Evolutionary conservation across 192 early-diverging fungal genomes (phyloP), one percentile per base, ranked within the genome.

Genomic region (Podila epicladia): DNA sequence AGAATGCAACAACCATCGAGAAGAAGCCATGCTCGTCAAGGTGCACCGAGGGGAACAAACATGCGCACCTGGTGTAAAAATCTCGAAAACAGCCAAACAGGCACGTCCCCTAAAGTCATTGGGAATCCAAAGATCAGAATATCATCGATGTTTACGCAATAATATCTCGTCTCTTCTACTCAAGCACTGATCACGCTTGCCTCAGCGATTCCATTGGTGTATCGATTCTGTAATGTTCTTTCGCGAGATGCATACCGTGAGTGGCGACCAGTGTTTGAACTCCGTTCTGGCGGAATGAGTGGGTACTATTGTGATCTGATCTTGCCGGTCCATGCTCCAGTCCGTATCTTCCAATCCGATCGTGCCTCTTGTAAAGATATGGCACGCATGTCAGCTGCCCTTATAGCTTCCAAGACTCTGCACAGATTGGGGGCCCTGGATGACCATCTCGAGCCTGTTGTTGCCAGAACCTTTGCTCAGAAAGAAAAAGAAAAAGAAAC

Each of bases 141-240:
- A 8, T 60, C 19, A 62, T 73, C 49, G 24, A 50, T 0, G 20
- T 41, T 12, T 41, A 19, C 65, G 74, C 55, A 85, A 76, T 19
- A 67, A 9, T 94, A 92, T 71, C 82, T 83, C 9, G 86, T 96
- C 5, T 61, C 82, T 3, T 26, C 84, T 0, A 95, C 95, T 1
- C 88, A 92, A 9, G 97, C 97, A 0, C 85, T 85, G 3, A 86
- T 94, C 9, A 94, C 95, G 1, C 80, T 92, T 32, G 76, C 91
- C 45, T 93, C 92, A 1, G 87, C 96, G 8, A 73, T 95, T 4
- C 48, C 82, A 2, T 75, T 92, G 1, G 37, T 98, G 0, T 51
- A 94, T 83, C 85, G 88, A 37, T 98, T 94, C 67, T 96, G 96
- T 65, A 85, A 78, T 35, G 65, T 83, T 0, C 87, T 96, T 22